phyloP scores from a whole-genome alignment of 352 stramenopile genomes.

The Phytophthora citrophthora region DNA sequence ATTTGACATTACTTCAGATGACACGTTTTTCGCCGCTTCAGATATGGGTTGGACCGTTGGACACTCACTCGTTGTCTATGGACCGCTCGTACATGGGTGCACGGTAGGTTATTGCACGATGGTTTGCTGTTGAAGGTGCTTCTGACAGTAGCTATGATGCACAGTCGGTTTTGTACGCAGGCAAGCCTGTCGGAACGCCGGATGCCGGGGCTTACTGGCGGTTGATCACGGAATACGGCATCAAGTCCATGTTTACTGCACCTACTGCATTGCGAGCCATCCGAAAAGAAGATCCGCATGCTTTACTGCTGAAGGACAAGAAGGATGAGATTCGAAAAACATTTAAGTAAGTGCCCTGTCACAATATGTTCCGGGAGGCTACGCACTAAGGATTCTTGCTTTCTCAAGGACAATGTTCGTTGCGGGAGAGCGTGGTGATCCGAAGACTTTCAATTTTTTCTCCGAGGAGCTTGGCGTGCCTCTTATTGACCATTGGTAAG shows the following conservation, averaged over 20 bases:
- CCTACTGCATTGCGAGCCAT: constrained; percentile 92
- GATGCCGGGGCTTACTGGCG: constrained; percentile 90
- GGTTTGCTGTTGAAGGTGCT: neutral
- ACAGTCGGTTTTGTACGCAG: constrained; percentile 90
- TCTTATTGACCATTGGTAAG: constrained; percentile 86
- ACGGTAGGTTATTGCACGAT: constrained; percentile 41
- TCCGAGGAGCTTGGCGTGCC: constrained; percentile 61
- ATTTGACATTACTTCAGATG: constrained; percentile 72
- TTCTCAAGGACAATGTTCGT: constrained; percentile 76
- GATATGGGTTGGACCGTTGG: constrained; percentile 93
- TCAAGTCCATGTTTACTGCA: constrained; percentile 91
- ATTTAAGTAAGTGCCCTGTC: constrained; percentile 50
- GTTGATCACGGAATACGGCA: constrained; percentile 82
- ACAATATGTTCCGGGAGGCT: neutral
- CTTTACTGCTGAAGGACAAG: constrained; percentile 51
- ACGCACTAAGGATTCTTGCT: neutral
- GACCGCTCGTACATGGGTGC: constrained; percentile 85
- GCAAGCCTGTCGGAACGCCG: constrained; percentile 88
- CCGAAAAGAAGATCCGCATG: constrained; percentile 83
- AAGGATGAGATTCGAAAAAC: constrained; percentile 56
- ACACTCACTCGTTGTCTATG: constrained; percentile 91
- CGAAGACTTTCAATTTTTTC: constrained; percentile 88
- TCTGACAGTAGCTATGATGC: constrained; percentile 2
- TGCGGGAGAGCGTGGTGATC: constrained; percentile 88
- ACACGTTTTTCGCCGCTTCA: constrained; percentile 86